Evolutionary conservation across 345 rosid species (phyloP).

Genomic region (Salix brachista): DNA sequence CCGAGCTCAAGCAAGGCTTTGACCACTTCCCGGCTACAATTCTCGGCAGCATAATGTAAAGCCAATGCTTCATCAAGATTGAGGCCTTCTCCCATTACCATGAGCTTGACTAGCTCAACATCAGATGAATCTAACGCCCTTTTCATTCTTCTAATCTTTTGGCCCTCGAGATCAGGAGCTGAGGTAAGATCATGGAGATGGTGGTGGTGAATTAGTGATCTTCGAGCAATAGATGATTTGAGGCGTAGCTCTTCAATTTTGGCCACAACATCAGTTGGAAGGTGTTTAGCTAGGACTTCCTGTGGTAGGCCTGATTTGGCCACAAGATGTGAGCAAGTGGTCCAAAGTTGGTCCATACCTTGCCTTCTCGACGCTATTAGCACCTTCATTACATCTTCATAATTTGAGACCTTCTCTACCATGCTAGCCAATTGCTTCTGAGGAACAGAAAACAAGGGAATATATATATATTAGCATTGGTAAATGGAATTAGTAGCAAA

Average conservation of each 20-base stretch:
- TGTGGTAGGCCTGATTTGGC: constrained; percentile 95
- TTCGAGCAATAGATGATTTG: constrained; percentile 68
- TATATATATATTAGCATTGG: background rate
- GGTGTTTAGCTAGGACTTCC: constrained; percentile 85
- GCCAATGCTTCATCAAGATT: constrained; percentile 93
- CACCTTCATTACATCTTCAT: constrained; percentile 96
- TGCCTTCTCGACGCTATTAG: constrained; percentile 91
- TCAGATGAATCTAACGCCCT: constrained; percentile 93
- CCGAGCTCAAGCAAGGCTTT: constrained; percentile 97
- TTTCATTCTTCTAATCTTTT: constrained; percentile 89
- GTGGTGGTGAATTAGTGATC: constrained; percentile 54
- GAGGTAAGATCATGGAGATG: constrained; percentile 51
- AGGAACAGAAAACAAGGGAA: constrained; percentile 2
- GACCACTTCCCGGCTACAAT: constrained; percentile 94
- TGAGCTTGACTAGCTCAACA: constrained; percentile 88
- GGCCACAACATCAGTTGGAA: constrained; percentile 82
- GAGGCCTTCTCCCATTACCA: constrained; percentile 99
- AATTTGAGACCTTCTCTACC: constrained; percentile 93
- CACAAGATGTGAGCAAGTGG: constrained; percentile 92
- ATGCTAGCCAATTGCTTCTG: constrained; percentile 92
- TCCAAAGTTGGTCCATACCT: constrained; percentile 97
- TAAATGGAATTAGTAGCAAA: background rate
- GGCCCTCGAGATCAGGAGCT: constrained; percentile 84
- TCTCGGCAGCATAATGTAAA: constrained; percentile 91
- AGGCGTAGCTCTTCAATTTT: constrained; percentile 93